Conservation (phyloP, 345 rosid species). For the Boechera retrofracta region DNA sequence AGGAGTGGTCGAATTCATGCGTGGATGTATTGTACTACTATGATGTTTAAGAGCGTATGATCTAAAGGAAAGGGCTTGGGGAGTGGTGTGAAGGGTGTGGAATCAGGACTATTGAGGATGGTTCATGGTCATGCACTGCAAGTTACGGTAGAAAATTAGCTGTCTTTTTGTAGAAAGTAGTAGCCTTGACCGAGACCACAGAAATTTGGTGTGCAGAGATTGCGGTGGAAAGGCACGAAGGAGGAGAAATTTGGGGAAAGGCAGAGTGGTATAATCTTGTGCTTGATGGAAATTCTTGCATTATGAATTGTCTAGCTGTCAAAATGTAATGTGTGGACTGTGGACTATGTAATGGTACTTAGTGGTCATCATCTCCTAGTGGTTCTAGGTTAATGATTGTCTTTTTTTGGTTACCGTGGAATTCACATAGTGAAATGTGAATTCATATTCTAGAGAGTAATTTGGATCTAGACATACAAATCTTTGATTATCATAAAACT, state of each 20-base stretch:
- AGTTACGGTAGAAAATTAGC: background rate
- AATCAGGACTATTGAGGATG: background rate
- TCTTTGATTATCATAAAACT: too few species aligned
- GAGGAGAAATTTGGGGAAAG: constrained; percentile 11
- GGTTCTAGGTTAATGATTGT: background rate
- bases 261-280: constrained; percentile 10
- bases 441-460: too few species aligned
- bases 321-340: background rate
- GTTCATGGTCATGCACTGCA: background rate
- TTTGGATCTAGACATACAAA: background rate
- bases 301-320: constrained; percentile 21
- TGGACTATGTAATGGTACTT: constrained; percentile 6
- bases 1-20: constrained; percentile 7
- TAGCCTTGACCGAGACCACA: background rate
- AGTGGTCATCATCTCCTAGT: background rate
- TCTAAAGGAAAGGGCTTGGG: background rate
- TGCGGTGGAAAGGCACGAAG: background rate
- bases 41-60: constrained; percentile 22
- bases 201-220: constrained; percentile 28
- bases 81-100: constrained; percentile 17
- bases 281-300: background rate
- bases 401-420: too few species aligned
- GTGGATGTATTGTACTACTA: constrained; percentile 19
- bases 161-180: constrained; percentile 16
- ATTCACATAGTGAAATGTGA: too few species aligned